Conservation (phyloP, 2,329 filamentous ascomycete genomes). For the Peltaster fructicola region DNA sequence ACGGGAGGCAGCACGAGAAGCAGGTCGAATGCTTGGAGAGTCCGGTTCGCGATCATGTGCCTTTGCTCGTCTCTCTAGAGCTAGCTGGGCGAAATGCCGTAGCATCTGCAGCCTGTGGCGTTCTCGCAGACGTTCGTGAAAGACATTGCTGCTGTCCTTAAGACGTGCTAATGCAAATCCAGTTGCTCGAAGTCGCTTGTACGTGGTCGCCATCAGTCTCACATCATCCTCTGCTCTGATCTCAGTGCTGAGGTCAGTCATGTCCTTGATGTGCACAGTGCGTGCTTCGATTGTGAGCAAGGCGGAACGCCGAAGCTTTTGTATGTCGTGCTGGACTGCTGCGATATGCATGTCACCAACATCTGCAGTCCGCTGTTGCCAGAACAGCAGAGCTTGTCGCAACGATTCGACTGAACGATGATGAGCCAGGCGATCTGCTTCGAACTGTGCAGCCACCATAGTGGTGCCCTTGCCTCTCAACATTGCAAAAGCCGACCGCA, state of each 20-base stretch:
- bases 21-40: conserved; percentile 15
- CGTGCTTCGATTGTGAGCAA: conserved; percentile 30
- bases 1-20: conserved; percentile 12
- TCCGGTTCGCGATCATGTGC: conserved; percentile 10
- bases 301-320: conserved; percentile 17
- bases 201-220: too few relatives aligned
- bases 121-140: conserved; percentile 34
- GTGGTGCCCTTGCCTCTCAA: conserved; percentile 21
- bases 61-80: conserved; percentile 14
- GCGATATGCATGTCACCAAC: conserved; percentile 13
- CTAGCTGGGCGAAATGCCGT: conserved; percentile 35
- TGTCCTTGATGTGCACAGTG: too few relatives aligned
- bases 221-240: too few relatives aligned
- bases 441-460: conserved; percentile 21
- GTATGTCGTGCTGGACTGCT: conserved; percentile 14
- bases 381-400: conserved; percentile 17
- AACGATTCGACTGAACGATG: conserved; percentile 18
- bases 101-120: conserved; percentile 39
- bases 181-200: too few relatives aligned
- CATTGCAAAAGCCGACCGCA: conserved; percentile 22
- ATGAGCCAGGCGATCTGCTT: conserved; percentile 22
- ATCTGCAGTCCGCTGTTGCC: conserved; percentile 17
- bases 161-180: too few relatives aligned
- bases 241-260: too few relatives aligned
- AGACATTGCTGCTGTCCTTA: too few relatives aligned